Evolutionary conservation across 345 rosid genomes (phyloP), one percentile per base, ranked within the genome.

Genomic region (Brassica nigra): DNA sequence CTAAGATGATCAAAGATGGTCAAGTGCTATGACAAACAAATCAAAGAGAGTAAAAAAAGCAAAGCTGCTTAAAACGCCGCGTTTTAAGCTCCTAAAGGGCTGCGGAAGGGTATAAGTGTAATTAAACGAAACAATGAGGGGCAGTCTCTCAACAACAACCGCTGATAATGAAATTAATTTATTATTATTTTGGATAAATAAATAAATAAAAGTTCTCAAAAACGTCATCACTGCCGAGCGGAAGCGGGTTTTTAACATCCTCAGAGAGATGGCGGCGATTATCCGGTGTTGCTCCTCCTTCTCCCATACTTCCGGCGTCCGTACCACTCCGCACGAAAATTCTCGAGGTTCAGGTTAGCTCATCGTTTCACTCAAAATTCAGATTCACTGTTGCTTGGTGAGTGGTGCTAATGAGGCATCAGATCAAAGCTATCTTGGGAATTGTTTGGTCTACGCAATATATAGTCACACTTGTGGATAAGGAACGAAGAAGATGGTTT

Each of bases 241-340:
- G 31, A 18, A 34, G 12, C 78, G 33, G 15, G 54, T 33, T 62
- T 81, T 73, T 8, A 44, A 3, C n/a, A 83, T 84, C 87, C 83
- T 66, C 39, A 34, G 62, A 81, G 62, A 81, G 79, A 82, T 86
- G 93, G 86, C 88, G 68, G 85, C 84, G 80, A 47, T 83, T 42
- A 66, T 87, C 79, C 92, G 89, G 75, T 87, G 92, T 83, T 82
- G 88, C 76, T 79, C 84, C 84, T 81, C 83, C 84, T 68, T 79
- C 65, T 42, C 80, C 47, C 80, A 78, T 64, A 82, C 88, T 67
- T 68, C 57, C 84, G 62, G 76, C 80, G 61, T 71, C 37, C 79
- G 39, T 63, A 78, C 86, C 66, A 84, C 86, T 16, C 82, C 83
- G 29, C 62, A 75, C 7, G 77, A 71, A 49, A 80, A 79, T 65